Conservation (phyloP, 192 early-diverging fungal species). For the Mortierella claussenii region DNA sequence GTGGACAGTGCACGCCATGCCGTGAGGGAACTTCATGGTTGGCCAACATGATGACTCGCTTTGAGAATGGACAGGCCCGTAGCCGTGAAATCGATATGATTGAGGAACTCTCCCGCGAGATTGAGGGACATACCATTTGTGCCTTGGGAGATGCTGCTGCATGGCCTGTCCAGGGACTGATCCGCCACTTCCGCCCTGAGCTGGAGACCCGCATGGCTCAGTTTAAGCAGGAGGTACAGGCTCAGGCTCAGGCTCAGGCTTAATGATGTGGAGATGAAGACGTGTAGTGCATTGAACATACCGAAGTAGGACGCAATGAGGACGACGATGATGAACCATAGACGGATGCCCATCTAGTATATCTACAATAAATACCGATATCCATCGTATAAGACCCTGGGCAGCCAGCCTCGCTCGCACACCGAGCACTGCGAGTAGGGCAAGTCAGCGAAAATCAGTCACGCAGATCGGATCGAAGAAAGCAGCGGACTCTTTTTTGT, state of each 20-base stretch:
- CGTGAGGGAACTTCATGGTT: slow-evolving; percentile 97
- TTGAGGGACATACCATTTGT: slow-evolving; percentile 99
- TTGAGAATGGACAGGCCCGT: slow-evolving; percentile 87
- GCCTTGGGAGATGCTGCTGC: slow-evolving; percentile 99
- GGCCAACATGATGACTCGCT: slow-evolving; percentile 95
- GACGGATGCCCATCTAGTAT: not conserved
- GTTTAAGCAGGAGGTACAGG: slow-evolving; percentile 41
- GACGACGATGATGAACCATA: not conserved
- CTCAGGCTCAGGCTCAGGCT: slow-evolving; percentile 18
- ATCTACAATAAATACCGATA: not conserved
- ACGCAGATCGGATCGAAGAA: too few relatives aligned
- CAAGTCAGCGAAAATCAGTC: too few relatives aligned
- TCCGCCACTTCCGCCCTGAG: slow-evolving; percentile 92
- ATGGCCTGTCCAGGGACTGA: slow-evolving; percentile 95
- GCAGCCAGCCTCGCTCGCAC: too few relatives aligned
- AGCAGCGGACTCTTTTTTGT: not conserved
- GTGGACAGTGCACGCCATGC: slow-evolving; percentile 99
- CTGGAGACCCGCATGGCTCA: slow-evolving; percentile 73
- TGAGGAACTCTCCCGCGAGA: slow-evolving; percentile 93
- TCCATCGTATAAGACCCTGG: too few relatives aligned
- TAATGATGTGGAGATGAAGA: not conserved
- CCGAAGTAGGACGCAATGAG: not conserved
- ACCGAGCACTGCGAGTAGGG: too few relatives aligned
- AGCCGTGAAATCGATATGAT: slow-evolving; percentile 95
- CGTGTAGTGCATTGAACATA: too few relatives aligned